Evolutionary conservation across 140 eudicot species (phyloP), one percentile per base, ranked within the genome.

Genomic region (Cichorium intybus): DNA sequence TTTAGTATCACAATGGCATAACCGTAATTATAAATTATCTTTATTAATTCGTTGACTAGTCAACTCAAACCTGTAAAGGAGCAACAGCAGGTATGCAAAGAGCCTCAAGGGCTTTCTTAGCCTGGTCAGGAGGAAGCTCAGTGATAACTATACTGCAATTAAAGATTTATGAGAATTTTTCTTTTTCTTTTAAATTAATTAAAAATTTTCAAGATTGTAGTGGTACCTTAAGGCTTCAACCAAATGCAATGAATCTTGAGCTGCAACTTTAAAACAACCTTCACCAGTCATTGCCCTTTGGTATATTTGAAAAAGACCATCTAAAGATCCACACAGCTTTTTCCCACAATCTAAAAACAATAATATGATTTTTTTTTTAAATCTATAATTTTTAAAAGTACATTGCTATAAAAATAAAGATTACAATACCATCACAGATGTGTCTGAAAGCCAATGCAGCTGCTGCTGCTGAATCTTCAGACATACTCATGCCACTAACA

Each of bases 381-480:
- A 43, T 11, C 1, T 43, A 0, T 43, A 43, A 43, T 43, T 43
- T 14, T 43, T 14, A 14, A 4, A 43, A 43, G 18, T 15, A 43
- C 18, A 43, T 43, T 43, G 18, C 18, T 43, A 43, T 43, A 4
- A 43, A 43, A 59, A 59, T 5, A 1, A 57, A 24, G 27, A 63
- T 56, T 14, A 10, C 56, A 16, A 72, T 84, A 89, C 99, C 96
- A 72, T 86, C 84, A 75, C 99, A 94, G 24, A 94, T 89, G 76
- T 94, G 87, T 64, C 97, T 86, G 73, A 94, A 89, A 41, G 99
- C 99, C 84, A 86, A 61, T 50, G 99, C 87, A 54, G 99, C 99
- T 33, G 97, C 99, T 18, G 99, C 97, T 55, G 97, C 99, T 65
- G 91, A 80, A 62, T 94, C 97, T 83, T 94, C 99, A 43, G 96